A percentile compares a stretch with the other conserved stretches of the same genome.
Evolutionary conservation across 257 asterid species (phyloP).

Genomic region (Buddleja alternifolia): DNA sequence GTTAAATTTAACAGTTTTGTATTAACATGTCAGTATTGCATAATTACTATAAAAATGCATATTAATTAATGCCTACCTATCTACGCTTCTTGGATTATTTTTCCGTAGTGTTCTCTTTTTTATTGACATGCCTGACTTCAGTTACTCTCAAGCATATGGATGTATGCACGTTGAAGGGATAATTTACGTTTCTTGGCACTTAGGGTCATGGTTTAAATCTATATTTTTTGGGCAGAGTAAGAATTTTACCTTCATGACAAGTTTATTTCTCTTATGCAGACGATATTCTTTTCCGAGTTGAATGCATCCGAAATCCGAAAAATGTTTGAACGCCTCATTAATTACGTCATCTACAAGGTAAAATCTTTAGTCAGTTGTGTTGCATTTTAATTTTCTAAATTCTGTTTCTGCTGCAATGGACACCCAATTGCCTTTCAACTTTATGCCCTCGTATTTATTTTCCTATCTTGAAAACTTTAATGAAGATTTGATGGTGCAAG

Average conservation of each 20-base stretch:
- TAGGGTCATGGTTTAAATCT: background rate
- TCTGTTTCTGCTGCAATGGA: conserved; percentile 23
- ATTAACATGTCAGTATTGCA: too few relatives aligned
- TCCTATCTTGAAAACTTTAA: conserved; percentile 7
- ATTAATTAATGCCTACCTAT: background rate
- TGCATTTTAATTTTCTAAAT: conserved; percentile 2
- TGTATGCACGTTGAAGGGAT: too few relatives aligned
- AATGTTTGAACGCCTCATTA: conserved; percentile 79
- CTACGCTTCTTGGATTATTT: background rate
- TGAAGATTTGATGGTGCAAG: conserved; percentile 11
- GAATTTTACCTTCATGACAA: conserved; percentile 21
- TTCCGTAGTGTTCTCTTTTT: background rate
- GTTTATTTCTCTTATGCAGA: conserved; percentile 55
- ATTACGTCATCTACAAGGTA: conserved; percentile 92
- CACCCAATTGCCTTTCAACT: background rate
- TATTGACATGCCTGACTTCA: background rate
- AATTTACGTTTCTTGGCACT: too few relatives aligned
- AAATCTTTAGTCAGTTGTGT: conserved; percentile 12
- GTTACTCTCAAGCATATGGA: background rate
- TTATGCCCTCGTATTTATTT: conserved; percentile 13
- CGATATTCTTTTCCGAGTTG: conserved; percentile 82
- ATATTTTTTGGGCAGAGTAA: background rate
- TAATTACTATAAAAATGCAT: too few relatives aligned
- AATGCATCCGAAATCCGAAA: conserved; percentile 80
- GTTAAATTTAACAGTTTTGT: too few relatives aligned